Evolutionary conservation across 176 grass and related monocot species (phyloP), one percentile per base, ranked within the genome.

Genomic region (Guadua angustifolia): DNA sequence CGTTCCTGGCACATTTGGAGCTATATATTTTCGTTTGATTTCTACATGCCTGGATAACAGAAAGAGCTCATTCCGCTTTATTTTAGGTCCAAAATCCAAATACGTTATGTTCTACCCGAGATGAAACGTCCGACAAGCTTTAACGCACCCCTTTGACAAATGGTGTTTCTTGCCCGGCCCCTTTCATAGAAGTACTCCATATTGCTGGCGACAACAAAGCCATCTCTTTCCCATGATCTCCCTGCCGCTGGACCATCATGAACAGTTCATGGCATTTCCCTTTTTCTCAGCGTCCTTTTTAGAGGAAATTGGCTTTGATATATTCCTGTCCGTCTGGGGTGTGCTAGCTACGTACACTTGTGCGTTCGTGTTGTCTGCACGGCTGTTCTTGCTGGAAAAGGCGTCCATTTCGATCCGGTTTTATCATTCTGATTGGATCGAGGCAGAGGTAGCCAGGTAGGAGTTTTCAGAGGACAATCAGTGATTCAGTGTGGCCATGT

Each of bases 161-260:
- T 21, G 77, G 43, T 51, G 21, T 22, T 6, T 81, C 15, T 51
- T 14, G 4, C 49, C 51, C 18, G 49, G 50, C 3, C 9, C 64
- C 50, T 81, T 42, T 43, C 0, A 5, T 43, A 21, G 36, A 43
- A 55, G 12, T 7, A 43, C 21, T 53, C 4, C 53, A 44, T 5
- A 7, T 40, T 10, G 7, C 22, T 3, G 13, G 74, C 10, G 24
- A 6, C 46, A 35, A 77, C 4, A 6, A 51, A 47, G 9, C 39
- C 50, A 78, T 78, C 74, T 85, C 5, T 35, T 69, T 18, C 3
- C 39, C 76, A 43, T 80, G 32, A 66, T 64, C 17, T 64, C 57
- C 4, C 61, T 55, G 61, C 60, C 29, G 10, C 18, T 51, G 42
- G n/a, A 61, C 32, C 77, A 79, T 53, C 3, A 68, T 68, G 70